Conservation (phyloP, 1,284 basidiomycete genomes). For the Dichomitus squalens region DNA sequence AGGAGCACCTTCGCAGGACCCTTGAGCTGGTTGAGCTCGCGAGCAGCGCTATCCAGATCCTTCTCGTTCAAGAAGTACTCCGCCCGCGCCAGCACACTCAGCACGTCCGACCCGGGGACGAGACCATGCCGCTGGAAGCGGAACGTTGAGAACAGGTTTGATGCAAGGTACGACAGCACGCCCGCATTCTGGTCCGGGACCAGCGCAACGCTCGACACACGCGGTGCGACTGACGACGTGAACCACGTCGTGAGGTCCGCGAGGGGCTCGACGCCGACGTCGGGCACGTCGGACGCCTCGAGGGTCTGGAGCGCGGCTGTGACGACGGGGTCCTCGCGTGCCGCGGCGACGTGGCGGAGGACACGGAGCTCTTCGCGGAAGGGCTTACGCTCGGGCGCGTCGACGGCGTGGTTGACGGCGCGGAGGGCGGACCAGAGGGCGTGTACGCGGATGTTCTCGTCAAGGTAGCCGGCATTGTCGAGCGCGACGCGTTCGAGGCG, state of each 20-base stretch:
- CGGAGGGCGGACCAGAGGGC: conserved; percentile 78
- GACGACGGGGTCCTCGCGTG: conserved; percentile 72
- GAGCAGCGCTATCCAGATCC: conserved; percentile 88
- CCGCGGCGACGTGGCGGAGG: conserved; percentile 73
- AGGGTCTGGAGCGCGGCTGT: conserved; percentile 71
- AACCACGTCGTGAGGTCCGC: conserved; percentile 92
- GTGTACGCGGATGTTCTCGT: conserved; percentile 89
- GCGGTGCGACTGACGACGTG: conserved; percentile 80
- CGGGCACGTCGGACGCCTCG: conserved; percentile 75
- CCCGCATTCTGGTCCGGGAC: conserved; percentile 91
- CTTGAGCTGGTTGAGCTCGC: conserved; percentile 90
- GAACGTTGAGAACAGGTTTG: conserved; percentile 74
- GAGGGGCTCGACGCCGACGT: conserved; percentile 89
- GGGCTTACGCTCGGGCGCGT: conserved; percentile 65
- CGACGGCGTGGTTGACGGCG: conserved; percentile 56
- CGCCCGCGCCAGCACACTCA: conserved; percentile 87
- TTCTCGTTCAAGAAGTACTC: conserved; percentile 91
- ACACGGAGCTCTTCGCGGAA: conserved; percentile 91
- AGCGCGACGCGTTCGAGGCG: conserved; percentile 89
- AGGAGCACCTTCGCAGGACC: conserved; percentile 87
- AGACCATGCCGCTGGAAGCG: conserved; percentile 80
- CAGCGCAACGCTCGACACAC: conserved; percentile 85
- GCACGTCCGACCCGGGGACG: conserved; percentile 81
- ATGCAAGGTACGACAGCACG: conserved; percentile 86
- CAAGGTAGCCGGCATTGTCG: conserved; percentile 88